Evolutionary conservation across 1,284 basidiomycete genomes (phyloP).

Genomic region (Sporisorium scitamineum): DNA sequence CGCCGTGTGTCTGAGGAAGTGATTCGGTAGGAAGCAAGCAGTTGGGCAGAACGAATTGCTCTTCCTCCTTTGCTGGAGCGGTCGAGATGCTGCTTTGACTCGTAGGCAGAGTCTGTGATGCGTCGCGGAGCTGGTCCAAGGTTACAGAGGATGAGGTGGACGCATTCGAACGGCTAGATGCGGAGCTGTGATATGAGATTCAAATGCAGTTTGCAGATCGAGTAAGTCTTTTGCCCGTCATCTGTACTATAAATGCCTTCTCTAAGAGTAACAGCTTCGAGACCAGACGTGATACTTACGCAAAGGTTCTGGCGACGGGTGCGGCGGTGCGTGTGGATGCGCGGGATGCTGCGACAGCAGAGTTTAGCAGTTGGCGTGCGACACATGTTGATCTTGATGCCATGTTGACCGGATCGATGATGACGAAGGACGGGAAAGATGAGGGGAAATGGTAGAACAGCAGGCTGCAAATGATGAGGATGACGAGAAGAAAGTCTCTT

Average conservation of each 20-base stretch:
- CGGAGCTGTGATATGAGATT: constrained; percentile 10
- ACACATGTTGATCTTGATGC: constrained; percentile 20
- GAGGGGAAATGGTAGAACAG: background rate
- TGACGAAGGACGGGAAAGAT: background rate
- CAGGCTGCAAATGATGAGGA: constrained; percentile 1
- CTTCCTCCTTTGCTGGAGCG: constrained; percentile 18
- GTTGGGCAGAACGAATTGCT: constrained; percentile 40
- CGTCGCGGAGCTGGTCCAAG: constrained; percentile 27
- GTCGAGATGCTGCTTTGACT: background rate
- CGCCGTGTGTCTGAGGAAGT: constrained; percentile 73
- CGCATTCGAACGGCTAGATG: constrained; percentile 25
- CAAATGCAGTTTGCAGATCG: background rate
- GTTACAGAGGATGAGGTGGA: constrained; percentile 37
- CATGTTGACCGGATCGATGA: constrained; percentile 7
- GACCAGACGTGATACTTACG: constrained; percentile 21
- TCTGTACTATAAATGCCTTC: no score
- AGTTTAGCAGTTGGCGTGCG: constrained; percentile 17
- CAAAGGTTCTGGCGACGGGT: constrained; percentile 20
- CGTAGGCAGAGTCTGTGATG: background rate
- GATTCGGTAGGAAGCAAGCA: constrained; percentile 45
- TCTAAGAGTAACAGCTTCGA: background rate
- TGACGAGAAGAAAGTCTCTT: constrained; percentile 25
- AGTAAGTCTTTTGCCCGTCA: background rate
- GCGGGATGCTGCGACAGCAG: constrained; percentile 23
- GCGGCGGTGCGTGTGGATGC: constrained; percentile 2